A percentile compares a stretch with the other conserved stretches of the same genome.
These are phyloP conservation scores for Tricholoma furcatifolium DNA, from an alignment of 768 basidiomycete genomes.

Conservation along the genomic window DNA sequence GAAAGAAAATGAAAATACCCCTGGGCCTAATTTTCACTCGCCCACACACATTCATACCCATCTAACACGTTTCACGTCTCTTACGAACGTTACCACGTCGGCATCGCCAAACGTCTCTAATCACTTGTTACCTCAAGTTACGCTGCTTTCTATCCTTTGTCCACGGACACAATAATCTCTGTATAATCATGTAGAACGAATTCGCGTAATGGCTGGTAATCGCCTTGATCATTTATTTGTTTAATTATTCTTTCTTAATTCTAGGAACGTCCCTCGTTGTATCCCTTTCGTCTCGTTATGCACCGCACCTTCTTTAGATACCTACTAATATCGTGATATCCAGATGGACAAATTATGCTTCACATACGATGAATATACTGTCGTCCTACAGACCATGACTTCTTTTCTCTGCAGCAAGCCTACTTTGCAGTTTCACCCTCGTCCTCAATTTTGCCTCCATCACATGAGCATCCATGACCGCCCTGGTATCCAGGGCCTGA, in stretches of 20 bases:
- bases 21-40: background rate
- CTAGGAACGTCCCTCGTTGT: constrained; percentile 5
- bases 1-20: constrained; percentile 15
- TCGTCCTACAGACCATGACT: background rate
- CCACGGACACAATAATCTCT: background rate
- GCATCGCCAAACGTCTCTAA: constrained; percentile 8
- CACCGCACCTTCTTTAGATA: background rate
- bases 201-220: background rate
- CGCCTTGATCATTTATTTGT: constrained; percentile 3
- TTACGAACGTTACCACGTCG: constrained; percentile 17
- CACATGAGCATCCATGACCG: constrained; percentile 18
- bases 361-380: background rate
- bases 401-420: constrained; percentile 45
- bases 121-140: constrained; percentile 8
- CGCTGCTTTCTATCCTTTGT: constrained; percentile 4
- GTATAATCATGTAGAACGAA: constrained; percentile 8
- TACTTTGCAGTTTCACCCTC: constrained; percentile 46
- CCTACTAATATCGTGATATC: background rate
- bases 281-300: background rate
- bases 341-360: background rate
- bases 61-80: constrained; percentile 12
- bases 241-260: background rate
- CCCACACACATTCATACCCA: background rate
- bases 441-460: constrained; percentile 46
- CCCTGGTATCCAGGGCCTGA: background rate